Base-by-base conservation (phyloP, 768 basidiomycete species). In the Leucocoprinus birnbaumii region DNA sequence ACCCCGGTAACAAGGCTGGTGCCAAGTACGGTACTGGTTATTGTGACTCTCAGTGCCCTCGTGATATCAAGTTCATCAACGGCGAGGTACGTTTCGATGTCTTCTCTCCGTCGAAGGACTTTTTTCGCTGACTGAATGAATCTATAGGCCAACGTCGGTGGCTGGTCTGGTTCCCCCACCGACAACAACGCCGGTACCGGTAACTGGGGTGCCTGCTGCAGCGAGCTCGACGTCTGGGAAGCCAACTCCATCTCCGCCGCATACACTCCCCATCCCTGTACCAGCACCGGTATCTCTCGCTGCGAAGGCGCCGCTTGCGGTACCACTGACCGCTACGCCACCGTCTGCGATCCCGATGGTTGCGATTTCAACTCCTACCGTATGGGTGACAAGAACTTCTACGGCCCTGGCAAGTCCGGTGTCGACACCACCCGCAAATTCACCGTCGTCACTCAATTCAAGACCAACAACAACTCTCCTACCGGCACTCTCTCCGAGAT, bases 201-300 rank as follows among this genome's bases (percentile, higher is more conserved):
- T 22, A 48, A 53, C 27, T 61, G 55, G 51, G 62, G 62, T 21
- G 54, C 58, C 31, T 65, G 62, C 59, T 65, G 62, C 41, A 56
- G 59, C 26, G 62, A 65, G 56, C 61, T 63, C 62, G 62, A 65
- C 51, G 56, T 65, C 57, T 63, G 61, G 62, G 62, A 63, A 51
- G 63, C 60, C 45, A 65, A 65, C 52, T 61, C 60, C 25, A 58
- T 60, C 16, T 49, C 63, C 34, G 48, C 60, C 25, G 60, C 61
- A 40, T 62, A 59, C 56, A 63, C 64, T 37, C 64, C 64, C 27
- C 61, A 65, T 51, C 64, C 64, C 24, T 63, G 64, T 51, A 58
- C 55, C 54, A 35, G 22, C 16, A 52, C 40, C 19, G 56, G 58
- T 25, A 56, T 55, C 21, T 47, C 56, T 22, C 62, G 62, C 52